Evolutionary conservation across 2,329 filamentous ascomycete genomes (phyloP).

Genomic region (Colletotrichum acutatum): DNA sequence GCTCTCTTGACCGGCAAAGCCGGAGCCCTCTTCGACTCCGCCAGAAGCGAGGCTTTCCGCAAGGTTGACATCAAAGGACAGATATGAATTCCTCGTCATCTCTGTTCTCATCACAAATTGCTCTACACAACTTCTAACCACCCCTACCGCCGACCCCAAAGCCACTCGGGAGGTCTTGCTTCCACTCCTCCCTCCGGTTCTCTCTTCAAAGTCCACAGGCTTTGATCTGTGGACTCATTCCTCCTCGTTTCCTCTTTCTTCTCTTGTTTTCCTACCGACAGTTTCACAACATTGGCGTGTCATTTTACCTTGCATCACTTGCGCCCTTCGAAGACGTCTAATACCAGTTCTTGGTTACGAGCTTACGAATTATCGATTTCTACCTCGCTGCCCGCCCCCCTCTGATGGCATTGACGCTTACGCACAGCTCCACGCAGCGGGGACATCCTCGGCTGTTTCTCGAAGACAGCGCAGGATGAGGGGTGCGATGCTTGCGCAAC

Average conservation of each 20-base stretch:
- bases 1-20: constrained; percentile 81
- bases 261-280: constrained; percentile 26
- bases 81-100: constrained; percentile 67
- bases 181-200: background rate
- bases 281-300: constrained; percentile 17
- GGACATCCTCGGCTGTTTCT: constrained; percentile 2
- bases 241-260: constrained; percentile 22
- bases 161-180: background rate
- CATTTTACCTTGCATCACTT: constrained; percentile 21
- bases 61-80: constrained; percentile 98
- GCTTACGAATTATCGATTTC: constrained; percentile 16
- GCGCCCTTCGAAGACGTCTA: constrained; percentile 14
- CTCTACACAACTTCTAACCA: constrained; percentile 18
- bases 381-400: constrained; percentile 5
- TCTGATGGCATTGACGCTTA: constrained; percentile 26
- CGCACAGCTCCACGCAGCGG: constrained; percentile 27
- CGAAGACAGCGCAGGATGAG: background rate
- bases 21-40: constrained; percentile 76
- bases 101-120: constrained; percentile 25
- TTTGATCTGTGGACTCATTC: background rate
- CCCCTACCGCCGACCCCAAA: background rate
- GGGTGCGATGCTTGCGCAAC: background rate
- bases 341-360: constrained; percentile 19
- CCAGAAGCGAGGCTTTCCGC: constrained; percentile 79
- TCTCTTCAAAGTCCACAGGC: background rate